Conservation (phyloP, 768 basidiomycete species). For the Boletus patriciae region DNA sequence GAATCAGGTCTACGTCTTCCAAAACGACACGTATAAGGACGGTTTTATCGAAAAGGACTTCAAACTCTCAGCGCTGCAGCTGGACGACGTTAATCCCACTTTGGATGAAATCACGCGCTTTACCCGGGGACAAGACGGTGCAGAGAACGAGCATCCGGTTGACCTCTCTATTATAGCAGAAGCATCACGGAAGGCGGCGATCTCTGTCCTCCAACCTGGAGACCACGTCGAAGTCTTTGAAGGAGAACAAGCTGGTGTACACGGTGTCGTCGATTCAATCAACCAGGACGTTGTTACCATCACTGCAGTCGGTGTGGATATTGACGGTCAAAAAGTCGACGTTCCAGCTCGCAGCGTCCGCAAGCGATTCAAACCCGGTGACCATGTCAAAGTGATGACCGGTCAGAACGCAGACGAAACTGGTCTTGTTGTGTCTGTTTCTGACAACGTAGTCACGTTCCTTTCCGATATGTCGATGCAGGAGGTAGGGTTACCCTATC, state of each 20-base stretch:
- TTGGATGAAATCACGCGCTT: constrained; percentile 96
- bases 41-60: constrained; percentile 98
- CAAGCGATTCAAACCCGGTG: constrained; percentile 94
- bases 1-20: constrained; percentile 78
- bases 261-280: constrained; percentile 91
- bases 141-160: constrained; percentile 64
- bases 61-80: constrained; percentile 69
- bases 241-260: constrained; percentile 91
- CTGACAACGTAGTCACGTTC: constrained; percentile 91
- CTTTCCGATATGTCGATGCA: constrained; percentile 97
- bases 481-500: constrained; percentile 57
- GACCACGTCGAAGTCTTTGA: constrained; percentile 98
- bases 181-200: constrained; percentile 87
- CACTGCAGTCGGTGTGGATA: constrained; percentile 74
- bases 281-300: constrained; percentile 84
- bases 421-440: constrained; percentile 89
- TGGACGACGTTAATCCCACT: constrained; percentile 92
- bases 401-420: constrained; percentile 95
- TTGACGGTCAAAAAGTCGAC: constrained; percentile 85
- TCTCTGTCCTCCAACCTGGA: constrained; percentile 92
- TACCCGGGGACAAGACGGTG: constrained; percentile 70
- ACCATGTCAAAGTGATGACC: constrained; percentile 98
- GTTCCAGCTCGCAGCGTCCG: constrained; percentile 85
- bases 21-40: constrained; percentile 90
- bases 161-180: constrained; percentile 92